Conservation (phyloP, 495 filamentous ascomycete genomes). For the Neurospora cerealis region DNA sequence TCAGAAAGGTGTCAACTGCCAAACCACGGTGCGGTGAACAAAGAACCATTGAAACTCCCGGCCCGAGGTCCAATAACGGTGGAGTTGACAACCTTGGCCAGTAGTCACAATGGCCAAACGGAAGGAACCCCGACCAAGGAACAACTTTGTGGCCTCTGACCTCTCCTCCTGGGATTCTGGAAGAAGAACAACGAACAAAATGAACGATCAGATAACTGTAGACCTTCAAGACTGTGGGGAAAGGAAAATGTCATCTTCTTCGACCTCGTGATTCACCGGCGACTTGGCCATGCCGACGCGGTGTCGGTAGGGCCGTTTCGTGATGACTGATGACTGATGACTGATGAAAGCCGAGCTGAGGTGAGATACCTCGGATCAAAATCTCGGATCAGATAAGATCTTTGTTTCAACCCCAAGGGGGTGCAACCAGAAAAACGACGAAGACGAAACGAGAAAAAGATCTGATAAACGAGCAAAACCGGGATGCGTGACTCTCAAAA, state of each 20-base stretch:
- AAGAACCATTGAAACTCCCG: not conserved
- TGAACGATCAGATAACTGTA: not conserved
- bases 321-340: not conserved
- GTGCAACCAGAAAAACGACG: not conserved
- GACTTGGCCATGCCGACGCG: not conserved
- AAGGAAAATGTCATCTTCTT: not conserved
- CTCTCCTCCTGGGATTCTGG: not conserved
- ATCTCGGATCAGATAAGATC: constrained; percentile 10
- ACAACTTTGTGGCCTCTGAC: not conserved
- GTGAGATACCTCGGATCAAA: constrained; percentile 2
- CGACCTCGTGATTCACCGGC: not conserved
- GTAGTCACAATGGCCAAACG: not conserved
- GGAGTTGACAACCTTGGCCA: not conserved
- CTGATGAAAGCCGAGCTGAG: not conserved
- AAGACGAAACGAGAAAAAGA: not conserved
- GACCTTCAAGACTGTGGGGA: not conserved
- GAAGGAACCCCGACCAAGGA: not conserved
- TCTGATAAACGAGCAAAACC: not conserved
- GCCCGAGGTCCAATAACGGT: not conserved
- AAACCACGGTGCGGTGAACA: not conserved
- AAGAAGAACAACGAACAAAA: not conserved
- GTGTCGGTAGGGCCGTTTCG: not conserved
- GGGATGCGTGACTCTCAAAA: not conserved
- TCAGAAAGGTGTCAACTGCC: too few relatives aligned
- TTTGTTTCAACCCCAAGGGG: not conserved